Evolutionary conservation across 345 rosid species (phyloP).

Genomic region (Gossypium raimondii): DNA sequence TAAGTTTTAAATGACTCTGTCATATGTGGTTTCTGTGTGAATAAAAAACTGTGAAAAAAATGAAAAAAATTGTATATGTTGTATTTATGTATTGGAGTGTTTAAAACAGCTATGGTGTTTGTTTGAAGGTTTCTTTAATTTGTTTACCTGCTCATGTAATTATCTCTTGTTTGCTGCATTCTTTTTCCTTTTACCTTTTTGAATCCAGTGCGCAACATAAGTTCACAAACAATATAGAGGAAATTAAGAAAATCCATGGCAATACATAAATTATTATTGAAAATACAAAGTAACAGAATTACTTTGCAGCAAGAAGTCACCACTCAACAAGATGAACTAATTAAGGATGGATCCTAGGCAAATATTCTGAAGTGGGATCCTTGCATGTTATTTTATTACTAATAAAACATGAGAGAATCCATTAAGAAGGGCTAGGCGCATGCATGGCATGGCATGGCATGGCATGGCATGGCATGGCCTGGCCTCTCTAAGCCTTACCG

Average conservation of each 20-base stretch:
- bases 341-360: too few species aligned
- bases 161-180: neutral
- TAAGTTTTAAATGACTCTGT: conserved; percentile 12
- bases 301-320: neutral
- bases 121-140: neutral
- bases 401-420: neutral
- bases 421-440: neutral
- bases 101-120: neutral
- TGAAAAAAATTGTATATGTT: neutral
- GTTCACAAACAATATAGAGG: neutral
- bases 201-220: too few species aligned
- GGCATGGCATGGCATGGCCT: too few species aligned
- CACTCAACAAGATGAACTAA: neutral
- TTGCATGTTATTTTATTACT: neutral
- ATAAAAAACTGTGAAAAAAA: neutral
- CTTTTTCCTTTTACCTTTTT: neutral
- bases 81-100: neutral
- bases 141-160: neutral
- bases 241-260: neutral
- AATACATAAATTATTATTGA: neutral
- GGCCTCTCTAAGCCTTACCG: conserved; percentile 24
- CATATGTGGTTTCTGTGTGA: neutral
- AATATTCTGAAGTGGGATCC: neutral
- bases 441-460: too few species aligned
- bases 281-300: neutral